Evolutionary conservation across 345 rosid genomes (phyloP), one percentile per base, ranked within the genome.

Genomic region (Barbarea vulgaris): DNA sequence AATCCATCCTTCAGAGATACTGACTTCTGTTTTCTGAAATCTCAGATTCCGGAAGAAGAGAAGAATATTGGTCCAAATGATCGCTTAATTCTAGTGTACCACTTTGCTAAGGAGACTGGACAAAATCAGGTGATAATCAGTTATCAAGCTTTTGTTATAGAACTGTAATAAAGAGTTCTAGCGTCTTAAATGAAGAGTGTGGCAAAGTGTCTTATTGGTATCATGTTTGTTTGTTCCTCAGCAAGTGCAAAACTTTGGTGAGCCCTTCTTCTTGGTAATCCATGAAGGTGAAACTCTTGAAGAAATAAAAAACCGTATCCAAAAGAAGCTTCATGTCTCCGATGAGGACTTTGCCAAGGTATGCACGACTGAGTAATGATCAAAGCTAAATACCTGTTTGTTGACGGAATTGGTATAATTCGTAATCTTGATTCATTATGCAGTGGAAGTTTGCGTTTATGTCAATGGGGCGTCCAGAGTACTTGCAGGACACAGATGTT

Each of bases 291-390:
- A 96, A 78, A 91, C 85, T 44, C 81, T 96, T 81, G 87, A 86
- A 55, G 92, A 91, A 57, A 89, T 96, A 37, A 96, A 91, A 82
- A 81, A 71, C 66, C 91, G 99, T 47, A 83, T 96, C 62, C 98
- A 90, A 78, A 91, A 87, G 87, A 96, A 88, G 79, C 84, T 96
- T 78, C 96, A 88, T 76, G 94, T 96, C 54, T 87, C 97, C 1
- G 97, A 91, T 79, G 98, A 93, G 78, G 99, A 93, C 37, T 96
- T 90, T 80, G 85, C 96, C 39, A 96, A 93, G 98, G 99, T 91
- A 86, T 71, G 65, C 54, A 56, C 7, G 15, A 12, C 12, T 31
- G 44, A 46, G 44, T 54, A 46, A 9, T 27, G 24, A 34, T 44
- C 11, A 63, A 63, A 54, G 12, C 61, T 36, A 34, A 22, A 46